phyloP scores from a whole-genome alignment of 768 basidiomycete genomes.

The Phaeolepiota aurea region DNA sequence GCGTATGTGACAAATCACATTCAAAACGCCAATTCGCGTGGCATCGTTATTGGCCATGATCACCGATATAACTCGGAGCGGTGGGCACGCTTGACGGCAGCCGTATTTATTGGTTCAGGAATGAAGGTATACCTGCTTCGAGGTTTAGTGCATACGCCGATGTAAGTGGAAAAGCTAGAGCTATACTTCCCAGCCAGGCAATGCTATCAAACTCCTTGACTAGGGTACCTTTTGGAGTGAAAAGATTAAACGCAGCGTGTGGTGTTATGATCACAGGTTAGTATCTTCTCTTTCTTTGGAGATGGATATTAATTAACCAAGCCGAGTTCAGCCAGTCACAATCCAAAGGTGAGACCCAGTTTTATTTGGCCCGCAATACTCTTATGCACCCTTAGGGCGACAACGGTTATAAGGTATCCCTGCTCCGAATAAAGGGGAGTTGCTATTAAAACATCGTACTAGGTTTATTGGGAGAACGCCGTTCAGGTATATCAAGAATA shows the following conservation, averaged over 20 bases:
- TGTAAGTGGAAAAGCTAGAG: slow-evolving; percentile 35
- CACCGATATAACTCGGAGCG: slow-evolving; percentile 73
- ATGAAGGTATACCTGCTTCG: slow-evolving; percentile 63
- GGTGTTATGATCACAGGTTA: slow-evolving; percentile 88
- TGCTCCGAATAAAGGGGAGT: no score
- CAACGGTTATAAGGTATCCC: slow-evolving; percentile 84
- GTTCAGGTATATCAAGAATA: slow-evolving; percentile 70
- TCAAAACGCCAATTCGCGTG: slow-evolving; percentile 42
- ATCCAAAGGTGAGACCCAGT: slow-evolving; percentile 57
- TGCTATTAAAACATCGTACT: no score
- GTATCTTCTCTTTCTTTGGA: no score
- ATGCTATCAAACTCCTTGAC: background rate
- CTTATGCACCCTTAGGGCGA: slow-evolving; percentile 48
- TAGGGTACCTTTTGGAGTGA: slow-evolving; percentile 78
- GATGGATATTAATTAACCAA: slow-evolving; percentile 1
- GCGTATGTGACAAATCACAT: slow-evolving; percentile 58
- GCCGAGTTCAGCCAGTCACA: slow-evolving; percentile 68
- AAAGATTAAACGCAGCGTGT: slow-evolving; percentile 57
- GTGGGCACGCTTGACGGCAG: slow-evolving; percentile 73
- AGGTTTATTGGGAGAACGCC: slow-evolving; percentile 90
- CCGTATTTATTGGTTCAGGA: slow-evolving; percentile 54
- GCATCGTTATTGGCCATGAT: slow-evolving; percentile 81
- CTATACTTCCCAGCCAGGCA: no score
- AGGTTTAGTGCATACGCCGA: slow-evolving; percentile 73
- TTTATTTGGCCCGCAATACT: no score